Percentiles rank a stretch among this genome's conserved stretches.
phyloP scores from a whole-genome alignment of 2,329 filamentous ascomycete species.

The Claviceps purpurea region DNA sequence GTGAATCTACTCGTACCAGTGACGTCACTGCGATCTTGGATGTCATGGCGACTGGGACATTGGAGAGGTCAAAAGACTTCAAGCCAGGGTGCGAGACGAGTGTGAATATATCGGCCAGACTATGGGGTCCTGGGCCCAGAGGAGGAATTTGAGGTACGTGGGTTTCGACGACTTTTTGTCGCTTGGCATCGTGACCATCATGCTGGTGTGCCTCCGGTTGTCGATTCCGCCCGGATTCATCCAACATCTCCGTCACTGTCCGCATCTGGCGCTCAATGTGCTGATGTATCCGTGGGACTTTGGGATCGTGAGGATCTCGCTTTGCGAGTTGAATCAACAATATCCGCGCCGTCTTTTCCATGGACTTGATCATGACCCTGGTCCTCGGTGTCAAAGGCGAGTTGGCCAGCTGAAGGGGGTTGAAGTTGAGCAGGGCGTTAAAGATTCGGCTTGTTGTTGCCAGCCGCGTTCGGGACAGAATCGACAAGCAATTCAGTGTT shows the following conservation, averaged over 20 bases:
- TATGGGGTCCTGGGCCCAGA: conserved; percentile 62
- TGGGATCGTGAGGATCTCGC: conserved; percentile 69
- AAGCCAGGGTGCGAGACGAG: conserved; percentile 61
- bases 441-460: conserved; percentile 75
- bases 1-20: conserved; percentile 56
- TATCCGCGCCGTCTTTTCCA: conserved; percentile 84
- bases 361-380: conserved; percentile 76
- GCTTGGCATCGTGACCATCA: conserved; percentile 68
- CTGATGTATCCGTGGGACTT: conserved; percentile 68
- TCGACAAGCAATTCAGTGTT: conserved; percentile 76
- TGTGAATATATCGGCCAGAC: conserved; percentile 73
- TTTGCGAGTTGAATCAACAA: conserved; percentile 74
- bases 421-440: conserved; percentile 77
- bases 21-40: conserved; percentile 72
- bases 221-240: conserved; percentile 69
- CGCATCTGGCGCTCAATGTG: conserved; percentile 74
- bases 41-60: conserved; percentile 62
- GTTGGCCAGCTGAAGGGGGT: conserved; percentile 70
- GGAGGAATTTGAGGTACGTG: conserved; percentile 46
- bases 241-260: conserved; percentile 62
- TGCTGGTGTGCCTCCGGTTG: conserved; percentile 55
- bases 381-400: conserved; percentile 64
- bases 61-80: conserved; percentile 69
- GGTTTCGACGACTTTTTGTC: conserved; percentile 48
- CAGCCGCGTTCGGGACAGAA: conserved; percentile 70